These are phyloP conservation scores for Microthyrium microscopicum DNA, from an alignment of 2,329 filamentous ascomycete species.

Conservation along the genomic window DNA sequence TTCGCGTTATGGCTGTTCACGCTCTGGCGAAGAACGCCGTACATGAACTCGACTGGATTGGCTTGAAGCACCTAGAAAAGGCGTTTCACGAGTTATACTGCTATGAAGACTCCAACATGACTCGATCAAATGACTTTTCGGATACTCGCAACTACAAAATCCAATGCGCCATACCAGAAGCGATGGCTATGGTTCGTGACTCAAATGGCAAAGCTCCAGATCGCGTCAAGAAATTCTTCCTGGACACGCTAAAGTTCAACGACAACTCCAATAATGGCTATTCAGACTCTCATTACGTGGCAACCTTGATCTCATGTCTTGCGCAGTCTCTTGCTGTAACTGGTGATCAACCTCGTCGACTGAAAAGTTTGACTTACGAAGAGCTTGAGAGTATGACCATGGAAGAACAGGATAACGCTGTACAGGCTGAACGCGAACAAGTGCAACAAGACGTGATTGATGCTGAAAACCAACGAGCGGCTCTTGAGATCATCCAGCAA, in stretches of 20 bases:
- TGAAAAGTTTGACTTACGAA: slow-evolving; percentile 20
- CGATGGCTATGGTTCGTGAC: slow-evolving; percentile 65
- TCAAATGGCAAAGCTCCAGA: slow-evolving; percentile 59
- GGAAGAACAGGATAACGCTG: slow-evolving; percentile 31
- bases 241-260: slow-evolving; percentile 82
- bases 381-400: slow-evolving; percentile 28
- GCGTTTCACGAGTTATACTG: slow-evolving; percentile 83
- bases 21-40: slow-evolving; percentile 63
- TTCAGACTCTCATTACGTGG: slow-evolving; percentile 81
- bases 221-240: slow-evolving; percentile 64
- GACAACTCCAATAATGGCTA: slow-evolving; percentile 81
- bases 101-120: slow-evolving; percentile 55
- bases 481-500: slow-evolving; percentile 44
- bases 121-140: slow-evolving; percentile 77
- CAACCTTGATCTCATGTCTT: slow-evolving; percentile 54
- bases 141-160: slow-evolving; percentile 75
- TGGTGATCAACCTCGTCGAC: slow-evolving; percentile 10
- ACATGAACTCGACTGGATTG: slow-evolving; percentile 56
- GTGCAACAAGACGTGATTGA: no score
- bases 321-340: slow-evolving; percentile 34
- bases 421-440: slow-evolving; percentile 22
- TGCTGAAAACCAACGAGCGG: slow-evolving; percentile 36
- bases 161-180: slow-evolving; percentile 65
- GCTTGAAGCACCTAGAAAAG: slow-evolving; percentile 67
- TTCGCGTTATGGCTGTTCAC: slow-evolving; percentile 69